These are phyloP conservation scores for Magnolia changhungtana DNA, from an alignment of 164 flowering plant genomes.

Conservation along the genomic window DNA sequence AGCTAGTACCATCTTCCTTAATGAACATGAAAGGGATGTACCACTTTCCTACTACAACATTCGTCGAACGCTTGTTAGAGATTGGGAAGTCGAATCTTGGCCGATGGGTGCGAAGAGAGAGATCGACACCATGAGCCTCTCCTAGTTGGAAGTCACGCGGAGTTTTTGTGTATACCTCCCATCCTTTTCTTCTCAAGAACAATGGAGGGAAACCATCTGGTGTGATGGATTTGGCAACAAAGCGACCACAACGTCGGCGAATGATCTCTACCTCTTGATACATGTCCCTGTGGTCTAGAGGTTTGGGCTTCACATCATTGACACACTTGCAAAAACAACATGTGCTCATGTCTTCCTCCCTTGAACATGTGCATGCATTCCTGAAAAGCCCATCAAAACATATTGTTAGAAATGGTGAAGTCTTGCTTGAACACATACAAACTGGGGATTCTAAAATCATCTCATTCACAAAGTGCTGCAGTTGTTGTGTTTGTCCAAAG, in stretches of 20 bases:
- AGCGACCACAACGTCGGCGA: background rate
- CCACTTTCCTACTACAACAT: conserved; percentile 13
- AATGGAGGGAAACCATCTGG: conserved; percentile 18
- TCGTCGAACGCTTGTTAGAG: conserved; percentile 1
- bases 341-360: conserved; percentile 34
- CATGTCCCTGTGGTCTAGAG: conserved; percentile 31
- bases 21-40: conserved; percentile 22
- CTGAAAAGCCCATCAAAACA: conserved; percentile 21
- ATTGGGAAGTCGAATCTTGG: conserved; percentile 11
- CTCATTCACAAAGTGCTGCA: background rate
- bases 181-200: conserved; percentile 16
- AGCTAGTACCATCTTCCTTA: conserved; percentile 4
- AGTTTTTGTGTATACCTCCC: conserved; percentile 5
- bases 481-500: background rate
- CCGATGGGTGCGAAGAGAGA: background rate
- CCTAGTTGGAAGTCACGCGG: background rate
- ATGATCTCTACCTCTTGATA: conserved; percentile 41
- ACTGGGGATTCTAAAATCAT: background rate
- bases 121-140: conserved; percentile 6
- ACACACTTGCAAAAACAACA: conserved; percentile 23
- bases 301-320: conserved; percentile 31
- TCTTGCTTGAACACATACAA: conserved; percentile 15
- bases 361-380: conserved; percentile 42
- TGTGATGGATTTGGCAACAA: conserved; percentile 18
- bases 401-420: conserved; percentile 32